These are phyloP conservation scores for Bondarzewia mesenterica DNA, from an alignment of 1,284 basidiomycete species.

Conservation along the genomic window DNA sequence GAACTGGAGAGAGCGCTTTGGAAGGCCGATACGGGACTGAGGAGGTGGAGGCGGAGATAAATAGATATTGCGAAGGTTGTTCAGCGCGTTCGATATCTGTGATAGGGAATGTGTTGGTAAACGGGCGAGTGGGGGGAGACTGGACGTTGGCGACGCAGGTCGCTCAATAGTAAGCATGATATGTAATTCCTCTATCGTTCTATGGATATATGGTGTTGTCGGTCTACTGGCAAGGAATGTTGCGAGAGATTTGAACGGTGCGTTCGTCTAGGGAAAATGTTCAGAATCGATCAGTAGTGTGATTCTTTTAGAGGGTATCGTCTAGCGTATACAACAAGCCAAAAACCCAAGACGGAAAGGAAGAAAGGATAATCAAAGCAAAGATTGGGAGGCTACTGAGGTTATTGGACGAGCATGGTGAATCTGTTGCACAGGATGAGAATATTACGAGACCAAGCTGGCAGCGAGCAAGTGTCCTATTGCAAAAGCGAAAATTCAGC, in stretches of 20 bases:
- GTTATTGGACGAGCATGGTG: not conserved
- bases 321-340: not conserved
- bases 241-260: not conserved
- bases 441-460: too few species aligned
- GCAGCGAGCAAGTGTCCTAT: too few species aligned
- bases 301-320: not conserved
- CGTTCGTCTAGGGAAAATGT: not conserved
- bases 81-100: conserved; percentile 28
- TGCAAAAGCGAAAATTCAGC: too few species aligned
- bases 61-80: conserved; percentile 37
- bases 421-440: not conserved
- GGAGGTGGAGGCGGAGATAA: conserved; percentile 19
- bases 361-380: not conserved
- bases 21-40: conserved; percentile 1
- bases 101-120: conserved; percentile 26
- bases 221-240: not conserved
- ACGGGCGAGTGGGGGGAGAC: conserved; percentile 39
- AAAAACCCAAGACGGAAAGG: not conserved
- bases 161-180: conserved; percentile 6
- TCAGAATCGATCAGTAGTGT: not conserved
- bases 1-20: conserved; percentile 10
- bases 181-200: not conserved
- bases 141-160: conserved; percentile 29
- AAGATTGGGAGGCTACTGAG: not conserved
- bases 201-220: not conserved